Conservation (phyloP, 1,284 basidiomycete genomes). For the Pisolithus thermaeus region DNA sequence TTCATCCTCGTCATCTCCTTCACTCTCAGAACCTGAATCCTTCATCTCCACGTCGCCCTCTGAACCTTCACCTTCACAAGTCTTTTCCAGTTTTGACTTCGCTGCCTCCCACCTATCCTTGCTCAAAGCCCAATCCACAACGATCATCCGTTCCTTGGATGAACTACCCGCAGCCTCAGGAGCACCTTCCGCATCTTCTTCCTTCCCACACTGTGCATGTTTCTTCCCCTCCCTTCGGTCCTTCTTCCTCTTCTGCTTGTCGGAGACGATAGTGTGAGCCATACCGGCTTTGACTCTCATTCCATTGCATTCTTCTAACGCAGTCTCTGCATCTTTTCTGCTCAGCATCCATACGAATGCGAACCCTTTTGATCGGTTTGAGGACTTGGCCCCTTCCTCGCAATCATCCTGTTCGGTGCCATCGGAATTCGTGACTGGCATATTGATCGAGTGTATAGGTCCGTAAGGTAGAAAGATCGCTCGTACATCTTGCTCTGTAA, state of each 20-base stretch:
- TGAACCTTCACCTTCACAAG: slow-evolving; percentile 28
- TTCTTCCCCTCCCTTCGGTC: slow-evolving; percentile 55
- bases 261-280: slow-evolving; percentile 56
- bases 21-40: slow-evolving; percentile 31
- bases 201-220: slow-evolving; percentile 29
- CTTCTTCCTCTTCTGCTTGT: slow-evolving; percentile 77
- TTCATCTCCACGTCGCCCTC: slow-evolving; percentile 35
- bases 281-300: slow-evolving; percentile 64
- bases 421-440: slow-evolving; percentile 46
- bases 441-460: slow-evolving; percentile 80
- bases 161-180: slow-evolving; percentile 30
- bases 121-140: slow-evolving; percentile 95
- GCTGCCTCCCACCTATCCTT: slow-evolving; percentile 90
- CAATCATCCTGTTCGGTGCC: slow-evolving; percentile 19
- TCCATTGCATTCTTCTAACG: slow-evolving; percentile 83
- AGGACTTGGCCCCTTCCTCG: slow-evolving; percentile 27
- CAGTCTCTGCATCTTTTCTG: slow-evolving; percentile 80
- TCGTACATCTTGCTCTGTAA: slow-evolving; percentile 82
- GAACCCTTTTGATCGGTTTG: slow-evolving; percentile 71
- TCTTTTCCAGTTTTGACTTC: slow-evolving; percentile 50
- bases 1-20: slow-evolving; percentile 22
- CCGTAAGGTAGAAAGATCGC: slow-evolving; percentile 87
- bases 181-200: slow-evolving; percentile 33
- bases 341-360: slow-evolving; percentile 95
- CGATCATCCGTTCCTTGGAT: slow-evolving; percentile 64